Evolutionary conservation across 2,329 filamentous ascomycete genomes (phyloP), one percentile per base, ranked within the genome.

Genomic region (Sporothrix pseudoabietina): DNA sequence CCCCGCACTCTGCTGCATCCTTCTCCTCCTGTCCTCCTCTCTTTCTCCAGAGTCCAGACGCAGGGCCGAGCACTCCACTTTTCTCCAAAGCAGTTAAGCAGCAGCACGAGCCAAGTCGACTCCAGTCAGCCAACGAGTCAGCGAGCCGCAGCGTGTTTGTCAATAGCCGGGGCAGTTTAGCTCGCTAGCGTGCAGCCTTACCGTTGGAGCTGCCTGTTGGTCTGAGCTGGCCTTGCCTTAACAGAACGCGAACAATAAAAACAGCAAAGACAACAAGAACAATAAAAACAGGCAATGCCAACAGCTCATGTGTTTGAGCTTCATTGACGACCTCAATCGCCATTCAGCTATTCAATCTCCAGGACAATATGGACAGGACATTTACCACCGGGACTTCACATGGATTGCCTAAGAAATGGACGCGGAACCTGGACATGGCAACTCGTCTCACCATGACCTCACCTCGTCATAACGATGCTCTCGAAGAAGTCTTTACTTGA

Each of bases 151-250:
- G 44, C 44, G 44, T 44, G 41, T 49, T 49, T 49, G 44, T 49
- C 44, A 49, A 49, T 49, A 49, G 44, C 44, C 44, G 44, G 44
- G 44, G 44, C 44, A 49, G 44, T 49, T 19, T 16, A 26, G 52
- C 52, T 10, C n/a, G 7, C 39, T 47, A 66, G 39, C 39, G 61
- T 16, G 61, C 61, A 66, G 61, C 61, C 61, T 66, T 66, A 47
- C 61, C 39, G 61, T 16, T 30, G 61, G 61, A 26, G 35, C 22
- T 16, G 39, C 22, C 52, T 12, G 22, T 55, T 55, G 22, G 52
- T n/a, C 52, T 39, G 57, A 16, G n/a, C 39, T 30, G 61, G 39
- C 35, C 35, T 65, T n/a, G 10, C n/a, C n/a, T n/a, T n/a, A 26
- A 65, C 39, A 66, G 16, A 22, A 4, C 39, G 12, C 41, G 41